Evolutionary conservation across 176 grass and related monocot genomes (phyloP), one percentile per base, ranked within the genome.

Genomic region (Luzula sylvatica): DNA sequence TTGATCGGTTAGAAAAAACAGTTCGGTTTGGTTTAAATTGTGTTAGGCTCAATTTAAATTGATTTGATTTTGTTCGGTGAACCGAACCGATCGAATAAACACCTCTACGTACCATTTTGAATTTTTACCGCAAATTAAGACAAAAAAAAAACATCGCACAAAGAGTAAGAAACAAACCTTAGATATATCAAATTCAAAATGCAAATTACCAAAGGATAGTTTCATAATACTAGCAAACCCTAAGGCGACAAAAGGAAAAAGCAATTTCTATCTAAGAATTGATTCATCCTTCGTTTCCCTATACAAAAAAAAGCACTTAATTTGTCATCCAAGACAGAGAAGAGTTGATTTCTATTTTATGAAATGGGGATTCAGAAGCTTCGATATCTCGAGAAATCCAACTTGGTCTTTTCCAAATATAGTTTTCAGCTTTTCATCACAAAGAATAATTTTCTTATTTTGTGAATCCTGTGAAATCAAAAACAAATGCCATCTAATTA

Each of bases 311-410:
- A 64, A 64, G 11, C 15, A 35, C 42, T 29, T 26, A 20, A 64
- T 56, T 72, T 18, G n/a, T n/a, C n/a, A n/a, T n/a, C n/a, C 59
- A 11, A 11, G 50, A 63, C 11, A n/a, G 20, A 28, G n/a, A 24
- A 3, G 52, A 8, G 46, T 17, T n/a, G n/a, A n/a, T n/a, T n/a
- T n/a, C n/a, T 60, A 82, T 66, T 89, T 96, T 18, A 42, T 59
- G 50, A 96, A 96, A 72, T 89, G 90, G 4, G 77, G 90, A 47
- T 70, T 82, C 13, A 96, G 80, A 66, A 96, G 73, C 68, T 83
- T 82, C 44, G 81, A 62, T 4, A 96, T 55, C 58, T 96, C 90
- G 2, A 96, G 90, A 80, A 96, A 89, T 52, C 90, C 90, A 45
- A 96, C 90, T 3, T 67, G 70, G 5, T 89, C 90, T 70, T 67